phyloP scores from a whole-genome alignment of 495 filamentous ascomycete species.

The Xylaria sp. region DNA sequence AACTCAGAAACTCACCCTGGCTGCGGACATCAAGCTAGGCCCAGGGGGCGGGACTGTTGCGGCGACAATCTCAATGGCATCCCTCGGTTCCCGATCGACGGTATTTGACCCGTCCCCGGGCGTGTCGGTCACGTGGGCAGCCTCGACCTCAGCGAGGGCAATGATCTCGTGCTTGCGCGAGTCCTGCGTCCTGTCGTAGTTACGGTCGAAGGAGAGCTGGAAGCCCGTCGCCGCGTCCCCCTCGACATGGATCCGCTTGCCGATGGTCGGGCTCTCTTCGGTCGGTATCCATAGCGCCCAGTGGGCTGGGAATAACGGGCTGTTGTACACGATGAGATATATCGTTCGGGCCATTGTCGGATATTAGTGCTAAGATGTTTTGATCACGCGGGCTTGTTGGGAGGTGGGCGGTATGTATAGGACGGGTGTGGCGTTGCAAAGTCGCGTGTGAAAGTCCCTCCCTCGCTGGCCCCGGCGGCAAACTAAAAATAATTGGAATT shows the following conservation, averaged over 20 bases:
- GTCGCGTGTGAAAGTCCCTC: not conserved
- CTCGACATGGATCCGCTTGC: constrained; percentile 20
- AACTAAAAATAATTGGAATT: not conserved
- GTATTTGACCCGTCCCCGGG: constrained; percentile 1
- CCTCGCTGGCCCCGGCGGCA: not conserved
- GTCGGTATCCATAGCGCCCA: constrained; percentile 15
- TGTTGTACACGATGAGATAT: constrained; percentile 26
- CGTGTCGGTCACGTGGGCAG: not conserved
- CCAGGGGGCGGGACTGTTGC: constrained; percentile 1
- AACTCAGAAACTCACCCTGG: not conserved
- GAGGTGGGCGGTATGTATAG: not conserved
- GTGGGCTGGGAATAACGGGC: constrained; percentile 24
- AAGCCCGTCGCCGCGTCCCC: constrained; percentile 17
- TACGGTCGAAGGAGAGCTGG: constrained; percentile 16
- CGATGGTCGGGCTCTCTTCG: not conserved
- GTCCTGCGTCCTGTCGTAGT: constrained; percentile 10
- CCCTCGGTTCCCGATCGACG: constrained; percentile 4
- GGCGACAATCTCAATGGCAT: not conserved
- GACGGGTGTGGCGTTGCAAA: not conserved
- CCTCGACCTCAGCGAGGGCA: not conserved
- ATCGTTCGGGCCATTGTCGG: constrained; percentile 18
- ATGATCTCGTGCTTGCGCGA: constrained; percentile 11
- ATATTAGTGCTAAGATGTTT: not conserved
- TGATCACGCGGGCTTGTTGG: not conserved
- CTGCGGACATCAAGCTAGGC: constrained; percentile 3